phyloP scores from a whole-genome alignment of 768 basidiomycete genomes.

The Hypsizygus marmoreus region DNA sequence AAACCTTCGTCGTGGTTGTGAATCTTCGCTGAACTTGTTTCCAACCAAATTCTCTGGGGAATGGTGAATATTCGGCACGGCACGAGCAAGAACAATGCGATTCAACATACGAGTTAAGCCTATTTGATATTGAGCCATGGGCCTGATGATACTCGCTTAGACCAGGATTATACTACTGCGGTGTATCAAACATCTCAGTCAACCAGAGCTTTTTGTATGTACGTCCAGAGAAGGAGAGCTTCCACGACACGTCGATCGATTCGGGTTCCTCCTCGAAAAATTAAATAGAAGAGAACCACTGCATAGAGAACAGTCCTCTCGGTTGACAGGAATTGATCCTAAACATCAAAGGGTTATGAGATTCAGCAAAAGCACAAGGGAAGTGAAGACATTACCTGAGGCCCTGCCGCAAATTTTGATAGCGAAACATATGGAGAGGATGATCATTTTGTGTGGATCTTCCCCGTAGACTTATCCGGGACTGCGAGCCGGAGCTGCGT shows the following conservation, averaged over 20 bases:
- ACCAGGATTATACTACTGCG: constrained; percentile 17
- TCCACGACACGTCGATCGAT: constrained; percentile 35
- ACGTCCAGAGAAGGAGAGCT: constrained; percentile 29
- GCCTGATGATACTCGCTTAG: constrained; percentile 21
- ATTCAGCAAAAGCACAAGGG: too few species aligned
- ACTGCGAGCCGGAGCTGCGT: constrained; percentile 13
- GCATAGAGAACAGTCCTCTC: constrained; percentile 25
- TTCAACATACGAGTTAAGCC: constrained; percentile 28
- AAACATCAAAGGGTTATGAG: background rate
- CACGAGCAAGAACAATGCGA: background rate
- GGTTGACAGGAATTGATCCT: constrained; percentile 25
- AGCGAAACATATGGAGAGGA: constrained; percentile 21
- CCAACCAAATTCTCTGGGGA: constrained; percentile 28
- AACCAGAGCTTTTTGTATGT: constrained; percentile 23
- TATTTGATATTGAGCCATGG: constrained; percentile 19
- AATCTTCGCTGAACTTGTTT: constrained; percentile 26
- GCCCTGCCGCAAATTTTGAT: constrained; percentile 25
- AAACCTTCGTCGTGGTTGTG: constrained; percentile 31
- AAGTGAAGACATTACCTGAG: constrained; percentile 23
- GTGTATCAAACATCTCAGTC: constrained; percentile 14
- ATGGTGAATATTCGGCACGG: background rate
- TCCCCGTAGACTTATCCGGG: constrained; percentile 6
- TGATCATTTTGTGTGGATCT: constrained; percentile 8
- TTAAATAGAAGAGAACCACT: background rate
- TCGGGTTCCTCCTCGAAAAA: constrained; percentile 17